Evolutionary conservation across 106 monocot genomes (phyloP), one percentile per base, ranked within the genome.

Genomic region (Dendrobium nobile): DNA sequence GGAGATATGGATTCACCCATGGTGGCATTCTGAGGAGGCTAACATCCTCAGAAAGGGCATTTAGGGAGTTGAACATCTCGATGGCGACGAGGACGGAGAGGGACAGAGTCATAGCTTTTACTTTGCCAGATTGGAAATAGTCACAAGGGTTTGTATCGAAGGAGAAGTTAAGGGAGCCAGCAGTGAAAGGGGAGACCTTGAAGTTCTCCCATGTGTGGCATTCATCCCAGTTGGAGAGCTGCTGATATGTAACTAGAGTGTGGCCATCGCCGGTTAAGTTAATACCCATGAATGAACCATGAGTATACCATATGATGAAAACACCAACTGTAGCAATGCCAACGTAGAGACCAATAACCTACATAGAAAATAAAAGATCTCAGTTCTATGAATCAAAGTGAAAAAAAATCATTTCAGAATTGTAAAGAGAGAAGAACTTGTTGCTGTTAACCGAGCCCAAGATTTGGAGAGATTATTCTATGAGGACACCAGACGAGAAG

Each of bases 31-130:
- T 82, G 41, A 95, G 41, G 19, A 92, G 87, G 72, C 92, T 92
- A 7, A 80, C 84, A 37, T 95, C 95, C 74, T 95, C 95, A 3
- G 92, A 92, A 0, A 95, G 87, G 0, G 95, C 95, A 75, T 95
- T 95, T 19, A 95, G 92, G 13, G 95, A 92, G 47, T 95, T 95
- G 83, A 95, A 92, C 95, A 95, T 95, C 85, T 95, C 95, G 4
- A 95, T 95, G 72, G 95, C 90, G 9, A 95, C 95, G 48, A 95
- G 47, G 67, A 95, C 95, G 11, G 95, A 95, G 20, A 95, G 84
- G 9, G 95, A 95, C 16, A 95, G 87, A 17, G 95, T 92, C 79
- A 85, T 95, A 0, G 95, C 95, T 61, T 95, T 95, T 45, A 92
- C 87, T 82, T 95, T 95, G 9, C 95, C 95, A 4, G 82, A 19